Evolutionary conservation across 208 protist species (phyloP).

Genomic region (Tetramitus jugosus): DNA sequence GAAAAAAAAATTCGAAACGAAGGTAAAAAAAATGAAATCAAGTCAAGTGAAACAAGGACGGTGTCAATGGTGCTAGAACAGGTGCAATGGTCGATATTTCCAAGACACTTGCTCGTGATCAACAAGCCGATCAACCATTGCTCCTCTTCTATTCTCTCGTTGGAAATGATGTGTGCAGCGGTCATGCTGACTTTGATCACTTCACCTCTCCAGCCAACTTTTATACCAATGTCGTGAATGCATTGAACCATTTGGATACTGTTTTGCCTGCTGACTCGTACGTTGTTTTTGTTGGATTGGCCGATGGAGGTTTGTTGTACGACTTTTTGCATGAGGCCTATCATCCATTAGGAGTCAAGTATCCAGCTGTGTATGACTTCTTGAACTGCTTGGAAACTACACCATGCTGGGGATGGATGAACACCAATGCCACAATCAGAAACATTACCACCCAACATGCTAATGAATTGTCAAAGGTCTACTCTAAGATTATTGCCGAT

Average conservation of each 20-base stretch:
- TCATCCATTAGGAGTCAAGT: slow-evolving; percentile 44
- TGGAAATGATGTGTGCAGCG: slow-evolving; percentile 53
- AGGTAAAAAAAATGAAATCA: too few species aligned
- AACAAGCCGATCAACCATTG: slow-evolving; percentile 40
- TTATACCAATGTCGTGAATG: background rate
- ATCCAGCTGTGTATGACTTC: slow-evolving; percentile 51
- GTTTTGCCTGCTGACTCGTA: slow-evolving; percentile 36
- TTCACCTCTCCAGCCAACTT: slow-evolving; percentile 12
- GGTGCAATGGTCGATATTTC: slow-evolving; percentile 36
- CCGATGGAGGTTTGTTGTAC: slow-evolving; percentile 56
- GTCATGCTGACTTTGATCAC: background rate
- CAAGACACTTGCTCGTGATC: slow-evolving; percentile 35
- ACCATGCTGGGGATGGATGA: slow-evolving; percentile 64
- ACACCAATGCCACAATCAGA: slow-evolving; percentile 52
- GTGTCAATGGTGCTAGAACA: slow-evolving; percentile 55
- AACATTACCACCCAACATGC: slow-evolving; percentile 36
- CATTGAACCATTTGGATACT: slow-evolving; percentile 39
- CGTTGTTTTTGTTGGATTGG: slow-evolving; percentile 44
- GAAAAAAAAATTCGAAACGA: too few species aligned
- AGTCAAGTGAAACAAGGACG: too few species aligned
- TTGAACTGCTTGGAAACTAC: slow-evolving; percentile 54
- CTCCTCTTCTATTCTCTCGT: slow-evolving; percentile 51
- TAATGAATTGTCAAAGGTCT: background rate
- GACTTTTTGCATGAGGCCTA: slow-evolving; percentile 50
- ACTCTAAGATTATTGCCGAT: slow-evolving; percentile 38